Conservation (phyloP, 2,329 filamentous ascomycete species). For the Cladosporium sphaerospermum region DNA sequence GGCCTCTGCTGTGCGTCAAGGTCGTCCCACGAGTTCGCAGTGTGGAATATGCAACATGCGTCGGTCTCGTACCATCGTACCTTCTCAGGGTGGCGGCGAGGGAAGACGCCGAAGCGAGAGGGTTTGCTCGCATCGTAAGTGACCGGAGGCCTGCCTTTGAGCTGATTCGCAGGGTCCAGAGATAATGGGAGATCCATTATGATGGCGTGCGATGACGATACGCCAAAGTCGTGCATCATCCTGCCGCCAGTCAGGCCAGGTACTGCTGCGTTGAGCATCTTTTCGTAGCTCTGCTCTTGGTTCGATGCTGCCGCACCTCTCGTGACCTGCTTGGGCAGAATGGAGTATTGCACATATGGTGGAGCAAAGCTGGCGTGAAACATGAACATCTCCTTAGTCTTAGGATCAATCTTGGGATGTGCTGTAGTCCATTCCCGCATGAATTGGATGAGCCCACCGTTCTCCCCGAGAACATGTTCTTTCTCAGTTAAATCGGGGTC, state of each 20-base stretch:
- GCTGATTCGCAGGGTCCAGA: constrained; percentile 56
- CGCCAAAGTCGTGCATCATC: constrained; percentile 74
- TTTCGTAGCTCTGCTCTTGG: constrained; percentile 11
- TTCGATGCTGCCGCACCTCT: constrained; percentile 9
- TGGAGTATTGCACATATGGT: constrained; percentile 63
- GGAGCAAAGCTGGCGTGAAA: constrained; percentile 61
- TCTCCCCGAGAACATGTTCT: constrained; percentile 22
- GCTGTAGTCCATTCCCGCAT: constrained; percentile 68
- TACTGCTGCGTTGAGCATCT: constrained; percentile 49
- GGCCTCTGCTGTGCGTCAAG: constrained; percentile 32
- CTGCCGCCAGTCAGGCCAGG: constrained; percentile 58
- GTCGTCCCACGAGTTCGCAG: constrained; percentile 62
- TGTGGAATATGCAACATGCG: constrained; percentile 65
- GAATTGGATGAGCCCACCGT: constrained; percentile 49
- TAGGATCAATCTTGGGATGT: constrained; percentile 61
- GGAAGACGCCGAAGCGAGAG: constrained; percentile 63
- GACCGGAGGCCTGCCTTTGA: constrained; percentile 51
- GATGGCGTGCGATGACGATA: constrained; percentile 55
- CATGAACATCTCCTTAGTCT: constrained; percentile 58
- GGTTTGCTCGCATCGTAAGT: constrained; percentile 52
- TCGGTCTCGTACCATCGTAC: constrained; percentile 64
- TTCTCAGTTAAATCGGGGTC: constrained; percentile 11
- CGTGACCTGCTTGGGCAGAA: constrained; percentile 40
- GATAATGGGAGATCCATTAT: constrained; percentile 65
- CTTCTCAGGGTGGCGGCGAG: constrained; percentile 50